Base-by-base conservation (phyloP, 371 early-diverging fungal genomes). In the Mortierella sp. region DNA sequence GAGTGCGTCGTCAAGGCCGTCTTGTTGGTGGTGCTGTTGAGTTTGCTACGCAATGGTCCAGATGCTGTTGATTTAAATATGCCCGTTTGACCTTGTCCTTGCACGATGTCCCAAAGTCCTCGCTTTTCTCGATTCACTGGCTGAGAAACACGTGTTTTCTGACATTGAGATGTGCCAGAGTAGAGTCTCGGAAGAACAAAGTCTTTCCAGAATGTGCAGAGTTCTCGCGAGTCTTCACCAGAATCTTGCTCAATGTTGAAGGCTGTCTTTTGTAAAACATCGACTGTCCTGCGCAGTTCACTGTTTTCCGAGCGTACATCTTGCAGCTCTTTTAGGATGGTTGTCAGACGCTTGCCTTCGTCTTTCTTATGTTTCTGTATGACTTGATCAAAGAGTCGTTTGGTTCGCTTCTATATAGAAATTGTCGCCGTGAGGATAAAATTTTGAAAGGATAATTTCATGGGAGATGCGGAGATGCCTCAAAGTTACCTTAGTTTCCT, bases 401-500 rank as follows among this genome's bases (percentile, higher is more conserved):
- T 55, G 14, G 54, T 47, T 23, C 63, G 63, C 41, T 51, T 44
- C 62, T 61, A 37, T 31, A n/a, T 2, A 17, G 49, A 27, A 24
- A n/a, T n/a, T n/a, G n/a, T n/a, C n/a, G n/a, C n/a, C n/a, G 34
- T 34, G 1, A 34, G 37, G 37, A 34, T 14, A 14, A 7, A 14
- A 42, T 6, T 6, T 26, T 41, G 34, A 49, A 9, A 27, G 23
- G 24, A 50, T 17, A n/a, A n/a, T n/a, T n/a, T n/a, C n/a, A n/a
- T n/a, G n/a, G n/a, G 39, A 4, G 14, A 39, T 39, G 39, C 39
- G 17, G 39, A 39, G 1, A 39, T 39, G n/a, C n/a, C n/a, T n/a
- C n/a, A n/a, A n/a, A n/a, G 28, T 21, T 58, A 60, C 60, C 60
- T 51, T 60, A n/a, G 52, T 43, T 15, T 50, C 60, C 23, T 32